These are phyloP conservation scores for Trichoderma atroviride DNA, from an alignment of 2,329 filamentous ascomycete species.

Conservation along the genomic window DNA sequence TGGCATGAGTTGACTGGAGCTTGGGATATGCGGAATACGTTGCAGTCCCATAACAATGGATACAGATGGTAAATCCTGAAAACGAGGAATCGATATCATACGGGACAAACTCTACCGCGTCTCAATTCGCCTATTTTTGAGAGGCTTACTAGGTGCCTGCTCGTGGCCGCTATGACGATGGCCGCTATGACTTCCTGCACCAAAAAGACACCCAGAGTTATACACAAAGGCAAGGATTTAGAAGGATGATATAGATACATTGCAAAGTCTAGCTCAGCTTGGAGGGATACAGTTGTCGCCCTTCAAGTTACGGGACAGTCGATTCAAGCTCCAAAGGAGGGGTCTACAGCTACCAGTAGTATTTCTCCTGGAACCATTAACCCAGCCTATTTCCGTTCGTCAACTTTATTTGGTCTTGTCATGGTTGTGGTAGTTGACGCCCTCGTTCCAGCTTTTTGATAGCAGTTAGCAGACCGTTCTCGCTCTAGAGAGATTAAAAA, in stretches of 20 bases:
- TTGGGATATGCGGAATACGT: neutral
- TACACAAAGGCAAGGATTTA: neutral
- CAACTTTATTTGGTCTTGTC: slow-evolving; percentile 60
- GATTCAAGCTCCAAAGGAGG: slow-evolving; percentile 32
- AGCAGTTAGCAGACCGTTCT: neutral
- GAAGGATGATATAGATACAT: neutral
- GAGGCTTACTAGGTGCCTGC: neutral
- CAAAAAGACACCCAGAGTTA: neutral
- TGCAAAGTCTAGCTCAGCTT: neutral
- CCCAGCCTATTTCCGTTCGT: slow-evolving; percentile 39
- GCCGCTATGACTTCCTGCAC: neutral
- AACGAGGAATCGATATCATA: neutral
- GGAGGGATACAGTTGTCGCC: neutral
- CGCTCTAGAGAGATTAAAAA: neutral
- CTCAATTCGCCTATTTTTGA: neutral
- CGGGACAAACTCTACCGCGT: neutral
- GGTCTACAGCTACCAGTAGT: slow-evolving; percentile 36
- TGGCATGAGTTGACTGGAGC: neutral
- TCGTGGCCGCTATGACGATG: neutral
- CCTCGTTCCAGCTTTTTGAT: slow-evolving; percentile 80
- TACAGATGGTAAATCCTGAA: neutral
- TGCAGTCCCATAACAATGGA: neutral
- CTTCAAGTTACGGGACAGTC: slow-evolving; percentile 1
- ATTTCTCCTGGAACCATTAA: slow-evolving; percentile 27
- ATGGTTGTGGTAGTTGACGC: slow-evolving; percentile 97